Evolutionary conservation across 306 rosid genomes (phyloP).

Genomic region (Pyrus betulifolia): DNA sequence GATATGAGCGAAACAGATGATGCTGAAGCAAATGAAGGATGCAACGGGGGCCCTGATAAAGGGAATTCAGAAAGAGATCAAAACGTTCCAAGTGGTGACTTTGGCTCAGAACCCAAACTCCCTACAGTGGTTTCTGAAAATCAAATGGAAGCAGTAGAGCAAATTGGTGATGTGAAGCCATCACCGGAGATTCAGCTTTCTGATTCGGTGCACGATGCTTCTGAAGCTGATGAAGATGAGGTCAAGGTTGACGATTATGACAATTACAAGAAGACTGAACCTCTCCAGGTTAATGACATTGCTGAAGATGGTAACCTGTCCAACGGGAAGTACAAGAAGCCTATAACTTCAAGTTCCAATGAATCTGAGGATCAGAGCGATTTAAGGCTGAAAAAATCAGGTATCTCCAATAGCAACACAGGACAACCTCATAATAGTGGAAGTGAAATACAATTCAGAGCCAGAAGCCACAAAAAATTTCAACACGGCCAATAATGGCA

Average conservation of each 20-base stretch:
- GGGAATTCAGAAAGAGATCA: constrained; percentile 4
- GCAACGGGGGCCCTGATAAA: background rate
- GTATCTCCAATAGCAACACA: background rate
- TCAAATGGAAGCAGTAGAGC: constrained; percentile 5
- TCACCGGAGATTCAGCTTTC: background rate
- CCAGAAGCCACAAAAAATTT: background rate
- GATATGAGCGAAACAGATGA: background rate
- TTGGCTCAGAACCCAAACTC: background rate
- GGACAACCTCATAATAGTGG: background rate
- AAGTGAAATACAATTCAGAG: background rate
- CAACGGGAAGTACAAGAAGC: background rate
- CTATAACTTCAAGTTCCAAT: background rate
- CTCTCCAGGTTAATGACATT: background rate
- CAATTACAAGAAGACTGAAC: background rate
- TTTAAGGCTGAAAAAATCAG: constrained; percentile 4
- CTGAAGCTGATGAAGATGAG: constrained; percentile 1
- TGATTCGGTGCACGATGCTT: background rate
- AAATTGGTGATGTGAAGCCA: constrained; percentile 1
- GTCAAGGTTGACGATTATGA: background rate
- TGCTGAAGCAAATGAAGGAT: constrained; percentile 12
- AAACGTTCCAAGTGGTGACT: background rate
- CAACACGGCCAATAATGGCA: background rate
- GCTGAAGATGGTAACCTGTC: background rate
- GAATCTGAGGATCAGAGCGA: constrained; percentile 2
- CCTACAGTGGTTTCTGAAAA: background rate